These are phyloP conservation scores for Protomyces macrosporus DNA, from an alignment of 1,139 yeast genomes.

Conservation along the genomic window DNA sequence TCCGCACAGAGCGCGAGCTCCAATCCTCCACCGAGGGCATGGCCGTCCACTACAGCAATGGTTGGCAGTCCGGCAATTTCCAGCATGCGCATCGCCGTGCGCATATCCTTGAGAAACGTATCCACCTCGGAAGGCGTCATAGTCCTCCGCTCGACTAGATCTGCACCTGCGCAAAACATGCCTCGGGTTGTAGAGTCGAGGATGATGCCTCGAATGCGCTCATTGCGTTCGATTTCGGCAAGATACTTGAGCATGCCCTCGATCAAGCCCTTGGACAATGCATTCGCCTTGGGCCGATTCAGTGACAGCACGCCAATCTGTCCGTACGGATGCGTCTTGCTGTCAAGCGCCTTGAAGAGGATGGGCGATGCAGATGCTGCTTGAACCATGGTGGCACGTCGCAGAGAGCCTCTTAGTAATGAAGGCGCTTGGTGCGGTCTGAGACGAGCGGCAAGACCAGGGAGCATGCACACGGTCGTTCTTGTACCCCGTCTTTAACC, in stretches of 20 bases:
- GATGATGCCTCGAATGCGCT: constrained; percentile 8
- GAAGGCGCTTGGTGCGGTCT: too few species aligned
- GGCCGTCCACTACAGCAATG: constrained; percentile 12
- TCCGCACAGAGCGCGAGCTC: constrained; percentile 18
- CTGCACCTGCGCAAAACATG: constrained; percentile 25
- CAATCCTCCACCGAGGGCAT: constrained; percentile 20
- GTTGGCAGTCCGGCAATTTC: constrained; percentile 6
- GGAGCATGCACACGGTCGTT: too few species aligned
- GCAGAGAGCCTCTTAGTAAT: background rate
- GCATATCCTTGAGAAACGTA: constrained; percentile 10
- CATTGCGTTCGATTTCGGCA: background rate
- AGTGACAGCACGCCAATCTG: constrained; percentile 12
- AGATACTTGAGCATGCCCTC: background rate
- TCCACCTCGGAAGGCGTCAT: constrained; percentile 8
- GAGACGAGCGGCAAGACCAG: too few species aligned
- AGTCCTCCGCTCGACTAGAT: constrained; percentile 15
- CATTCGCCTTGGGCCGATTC: constrained; percentile 15
- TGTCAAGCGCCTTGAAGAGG: background rate
- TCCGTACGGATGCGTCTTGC: constrained; percentile 11
- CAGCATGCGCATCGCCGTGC: constrained; percentile 2
- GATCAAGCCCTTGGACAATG: constrained; percentile 3
- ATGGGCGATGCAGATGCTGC: background rate
- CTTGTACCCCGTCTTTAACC: too few species aligned
- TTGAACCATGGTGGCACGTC: background rate
- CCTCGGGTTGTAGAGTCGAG: background rate